Evolutionary conservation across 768 basidiomycete species (phyloP).

Genomic region (Galerina marginata): DNA sequence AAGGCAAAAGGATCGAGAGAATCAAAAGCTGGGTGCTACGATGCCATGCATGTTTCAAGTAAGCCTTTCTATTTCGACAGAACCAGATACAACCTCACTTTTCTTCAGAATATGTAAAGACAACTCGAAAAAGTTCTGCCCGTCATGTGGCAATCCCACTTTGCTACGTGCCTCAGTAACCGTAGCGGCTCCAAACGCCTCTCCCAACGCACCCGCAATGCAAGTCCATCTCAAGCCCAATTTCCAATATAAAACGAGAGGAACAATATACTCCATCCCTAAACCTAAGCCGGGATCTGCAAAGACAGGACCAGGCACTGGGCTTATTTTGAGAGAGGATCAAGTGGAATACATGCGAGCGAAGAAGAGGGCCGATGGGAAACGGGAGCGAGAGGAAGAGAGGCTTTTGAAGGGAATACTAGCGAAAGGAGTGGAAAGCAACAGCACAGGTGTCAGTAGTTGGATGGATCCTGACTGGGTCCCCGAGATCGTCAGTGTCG

Average conservation of each 20-base stretch:
- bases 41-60: conserved; percentile 99
- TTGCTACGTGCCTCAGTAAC: conserved; percentile 92
- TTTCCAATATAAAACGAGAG: conserved; percentile 92
- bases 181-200: conserved; percentile 67
- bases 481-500: conserved; percentile 75
- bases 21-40: conserved; percentile 96
- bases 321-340: conserved; percentile 91
- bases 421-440: conserved; percentile 47
- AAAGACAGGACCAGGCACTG: conserved; percentile 81
- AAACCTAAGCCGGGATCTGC: conserved; percentile 88
- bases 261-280: conserved; percentile 92
- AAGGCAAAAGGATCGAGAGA: conserved; percentile 88
- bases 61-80: conserved; percentile 55
- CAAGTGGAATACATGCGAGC: conserved; percentile 88
- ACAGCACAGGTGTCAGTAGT: conserved; percentile 61
- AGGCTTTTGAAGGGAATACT: conserved; percentile 70
- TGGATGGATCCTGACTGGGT: conserved; percentile 98
- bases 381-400: conserved; percentile 79
- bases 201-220: conserved; percentile 68
- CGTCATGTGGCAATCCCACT: conserved; percentile 93
- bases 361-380: conserved; percentile 74
- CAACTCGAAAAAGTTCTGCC: conserved; percentile 93
- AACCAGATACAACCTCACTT: background rate
- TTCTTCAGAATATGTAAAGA: conserved; percentile 89
- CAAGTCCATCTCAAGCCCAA: conserved; percentile 94